Base-by-base conservation (phyloP, 1,139 yeast genomes). In the Candida sp. region DNA sequence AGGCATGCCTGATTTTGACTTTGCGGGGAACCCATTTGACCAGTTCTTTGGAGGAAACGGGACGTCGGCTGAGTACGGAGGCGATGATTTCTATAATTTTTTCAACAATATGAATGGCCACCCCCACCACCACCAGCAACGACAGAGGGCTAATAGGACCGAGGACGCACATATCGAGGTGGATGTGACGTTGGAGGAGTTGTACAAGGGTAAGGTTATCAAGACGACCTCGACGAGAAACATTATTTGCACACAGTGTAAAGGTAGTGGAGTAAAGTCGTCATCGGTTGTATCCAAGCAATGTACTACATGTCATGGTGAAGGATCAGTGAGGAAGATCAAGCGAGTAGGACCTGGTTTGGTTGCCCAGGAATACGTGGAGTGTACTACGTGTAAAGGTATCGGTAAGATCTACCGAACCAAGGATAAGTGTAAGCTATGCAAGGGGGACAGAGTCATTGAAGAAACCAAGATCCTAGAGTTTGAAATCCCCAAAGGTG, bases 181-280 rank as follows among this genome's bases (percentile, higher is more conserved):
- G 7, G 82, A 79, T 6, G 85, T 92, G 7, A 78, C 88, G 0
- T 69, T 92, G 50, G 91, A 85, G 51, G 98, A 93, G 55, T 70
- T 91, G 43, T 94, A 83, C 74, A 83, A 82, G 58, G 98, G 99
- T 7, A 90, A 90, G 63, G 83, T 85, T 12, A 80, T 91, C 56
- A 88, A 90, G 65, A 83, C 90, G 62, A 81, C 90, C 3, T 81
- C 90, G 3, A 83, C 88, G 3, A 81, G 98, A 63, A 83, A 89
- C 62, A 78, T 88, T 22, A 70, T 91, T 6, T 93, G 98, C 72
- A 67, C 77, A 2, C 66, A 73, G 42, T 93, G 98, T 69, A 72
- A 77, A 47, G 98, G 98, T 2, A 68, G 81, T 1, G 98, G 98
- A 2, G 84, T 88, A 32, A 83, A 80, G 58, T 76, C 83, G 49